Evolutionary conservation across 305 asterid genomes (phyloP).

Genomic region (Solanum hybrid): DNA sequence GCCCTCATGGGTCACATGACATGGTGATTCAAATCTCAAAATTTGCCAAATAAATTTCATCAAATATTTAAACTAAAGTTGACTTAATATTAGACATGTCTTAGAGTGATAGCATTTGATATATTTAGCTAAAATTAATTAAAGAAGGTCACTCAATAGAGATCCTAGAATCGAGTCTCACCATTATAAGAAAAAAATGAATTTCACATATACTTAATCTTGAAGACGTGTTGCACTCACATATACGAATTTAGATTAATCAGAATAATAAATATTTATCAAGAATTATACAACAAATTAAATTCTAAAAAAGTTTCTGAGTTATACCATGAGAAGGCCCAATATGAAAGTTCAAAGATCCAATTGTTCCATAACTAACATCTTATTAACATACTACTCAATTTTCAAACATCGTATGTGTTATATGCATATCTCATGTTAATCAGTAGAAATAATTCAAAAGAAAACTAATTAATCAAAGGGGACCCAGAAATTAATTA

Average conservation of each 20-base stretch:
- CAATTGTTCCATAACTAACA: neutral
- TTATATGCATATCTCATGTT: neutral
- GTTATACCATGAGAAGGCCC: neutral
- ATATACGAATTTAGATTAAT: neutral
- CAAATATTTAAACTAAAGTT: neutral
- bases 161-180: neutral
- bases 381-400: neutral
- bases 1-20: constrained; percentile 6
- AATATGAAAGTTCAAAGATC: neutral
- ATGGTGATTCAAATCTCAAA: neutral
- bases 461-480: neutral
- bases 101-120: neutral
- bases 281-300: neutral
- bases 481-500: neutral
- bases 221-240: neutral
- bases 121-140: neutral
- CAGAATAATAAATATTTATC: neutral
- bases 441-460: neutral
- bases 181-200: neutral
- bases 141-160: neutral
- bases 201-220: neutral
- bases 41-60: neutral
- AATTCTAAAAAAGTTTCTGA: neutral
- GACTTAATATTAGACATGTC: neutral
- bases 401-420: neutral